Conservation (phyloP, 352 stramenopile species). For the Phytopythium oedochilum region DNA sequence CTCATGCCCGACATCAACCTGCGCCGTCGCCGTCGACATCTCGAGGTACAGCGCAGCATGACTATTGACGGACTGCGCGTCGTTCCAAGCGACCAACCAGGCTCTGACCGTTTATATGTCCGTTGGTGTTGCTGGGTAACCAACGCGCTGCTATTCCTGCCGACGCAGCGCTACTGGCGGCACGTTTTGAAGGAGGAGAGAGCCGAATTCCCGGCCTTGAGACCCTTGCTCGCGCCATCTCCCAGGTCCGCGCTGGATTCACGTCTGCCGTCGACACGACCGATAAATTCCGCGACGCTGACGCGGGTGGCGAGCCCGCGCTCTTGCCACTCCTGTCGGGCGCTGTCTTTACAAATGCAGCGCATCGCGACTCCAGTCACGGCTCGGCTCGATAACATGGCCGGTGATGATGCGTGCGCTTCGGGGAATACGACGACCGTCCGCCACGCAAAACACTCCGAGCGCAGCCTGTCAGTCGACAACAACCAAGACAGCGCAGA, state of each 20-base stretch:
- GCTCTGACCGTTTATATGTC: background rate
- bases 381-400: background rate
- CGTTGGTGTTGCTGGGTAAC: background rate
- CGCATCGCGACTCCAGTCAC: background rate
- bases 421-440: background rate
- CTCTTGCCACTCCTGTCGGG: background rate
- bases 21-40: slow-evolving; percentile 42
- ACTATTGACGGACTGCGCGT: background rate
- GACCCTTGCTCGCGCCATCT: slow-evolving; percentile 1
- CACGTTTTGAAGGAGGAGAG: slow-evolving; percentile 23
- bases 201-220: background rate
- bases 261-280: background rate
- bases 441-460: too few relatives aligned
- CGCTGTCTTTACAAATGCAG: background rate
- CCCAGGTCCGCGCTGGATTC: background rate
- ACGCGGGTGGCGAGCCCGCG: background rate
- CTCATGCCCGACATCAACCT: slow-evolving; percentile 72
- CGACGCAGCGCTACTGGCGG: slow-evolving; percentile 32
- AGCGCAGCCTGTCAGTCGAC: background rate
- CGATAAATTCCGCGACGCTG: background rate
- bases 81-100: background rate
- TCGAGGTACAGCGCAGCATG: slow-evolving; percentile 28
- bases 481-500: background rate
- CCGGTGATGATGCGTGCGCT: background rate
- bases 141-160: background rate